phyloP scores from a whole-genome alignment of 495 filamentous ascomycete genomes.

The Podospora conica region DNA sequence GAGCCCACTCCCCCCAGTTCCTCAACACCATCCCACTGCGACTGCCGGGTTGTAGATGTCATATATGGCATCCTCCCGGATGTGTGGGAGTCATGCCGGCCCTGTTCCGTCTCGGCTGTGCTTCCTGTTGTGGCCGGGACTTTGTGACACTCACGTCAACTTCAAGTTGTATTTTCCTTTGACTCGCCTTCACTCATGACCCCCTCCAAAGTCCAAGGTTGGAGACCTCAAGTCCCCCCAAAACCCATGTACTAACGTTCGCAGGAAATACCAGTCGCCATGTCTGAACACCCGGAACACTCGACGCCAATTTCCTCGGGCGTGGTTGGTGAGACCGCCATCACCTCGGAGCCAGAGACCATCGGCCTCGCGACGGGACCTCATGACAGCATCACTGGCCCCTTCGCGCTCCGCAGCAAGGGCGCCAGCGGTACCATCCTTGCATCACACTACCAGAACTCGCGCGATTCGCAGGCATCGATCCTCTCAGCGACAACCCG shows the following conservation, averaged over 20 bases:
- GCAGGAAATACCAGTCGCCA: not conserved
- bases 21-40: too few species aligned
- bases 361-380: not conserved
- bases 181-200: not conserved
- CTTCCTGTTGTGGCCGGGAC: not conserved
- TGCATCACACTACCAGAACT: not conserved
- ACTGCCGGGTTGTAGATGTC: too few species aligned
- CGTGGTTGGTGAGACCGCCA: not conserved
- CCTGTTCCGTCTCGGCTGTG: not conserved
- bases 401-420: not conserved
- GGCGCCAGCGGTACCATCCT: not conserved
- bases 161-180: not conserved
- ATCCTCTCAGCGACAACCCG: slow-evolving; percentile 16
- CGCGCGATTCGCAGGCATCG: slow-evolving; percentile 15
- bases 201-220: not conserved
- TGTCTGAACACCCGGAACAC: not conserved
- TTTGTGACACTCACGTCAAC: not conserved
- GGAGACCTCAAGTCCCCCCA: not conserved
- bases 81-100: not conserved
- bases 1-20: too few species aligned
- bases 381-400: not conserved
- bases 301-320: not conserved
- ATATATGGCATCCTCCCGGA: not conserved
- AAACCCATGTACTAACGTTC: not conserved
- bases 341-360: not conserved